Base-by-base conservation (phyloP, 352 stramenopile genomes). In the Halophytophthora polymorphica region DNA sequence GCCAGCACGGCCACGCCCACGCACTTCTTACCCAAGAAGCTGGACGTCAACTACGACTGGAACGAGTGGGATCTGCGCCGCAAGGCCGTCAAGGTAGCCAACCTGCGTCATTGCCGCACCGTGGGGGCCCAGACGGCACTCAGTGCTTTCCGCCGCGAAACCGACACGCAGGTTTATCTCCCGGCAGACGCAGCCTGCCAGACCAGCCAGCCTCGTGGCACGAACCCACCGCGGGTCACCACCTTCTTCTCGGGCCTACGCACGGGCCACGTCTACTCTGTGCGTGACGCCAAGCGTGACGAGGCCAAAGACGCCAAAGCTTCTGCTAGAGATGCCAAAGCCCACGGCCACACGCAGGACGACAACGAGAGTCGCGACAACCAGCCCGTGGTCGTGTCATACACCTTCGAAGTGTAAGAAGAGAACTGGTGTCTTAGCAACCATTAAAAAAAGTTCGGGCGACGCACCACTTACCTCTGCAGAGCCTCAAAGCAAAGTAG, bases 51-150 rank as follows among this genome's bases (percentile, higher is more conserved):
- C 38, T 98, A 98, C 67, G 83, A 96, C 45, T 98, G 91, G 90
- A 98, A 98, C 71, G 91, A 98, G 63, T 98, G 93, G 93, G 88
- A 77, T 45, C 69, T 98, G 39, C 77, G 93, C 13, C 80, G 88
- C 35, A 83, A 87, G 31, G 90, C 89, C 19, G 69, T 98, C 36
- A 85, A 96, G 63, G 77, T 97, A 43, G 89, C 90, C 17, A 98
- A 98, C 56, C 57, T 98, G 42, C 75, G 81, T 29, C 90, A 96
- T 37, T 97, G 84, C 61, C 80, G 76, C 13, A 98, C 91, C 1
- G 83, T 82, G 31, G 87, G 79, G 12, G 80, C 80, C 45, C 93
- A 98, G 66, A 98, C 93, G 15, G 69, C 77, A 14, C 59, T 90
- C 23, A 97, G 86, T 49, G 79, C 92, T 64, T 98, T 97, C 71